These are phyloP conservation scores for Xanthoparmelia taractica DNA, from an alignment of 495 filamentous ascomycete genomes.

Conservation along the genomic window DNA sequence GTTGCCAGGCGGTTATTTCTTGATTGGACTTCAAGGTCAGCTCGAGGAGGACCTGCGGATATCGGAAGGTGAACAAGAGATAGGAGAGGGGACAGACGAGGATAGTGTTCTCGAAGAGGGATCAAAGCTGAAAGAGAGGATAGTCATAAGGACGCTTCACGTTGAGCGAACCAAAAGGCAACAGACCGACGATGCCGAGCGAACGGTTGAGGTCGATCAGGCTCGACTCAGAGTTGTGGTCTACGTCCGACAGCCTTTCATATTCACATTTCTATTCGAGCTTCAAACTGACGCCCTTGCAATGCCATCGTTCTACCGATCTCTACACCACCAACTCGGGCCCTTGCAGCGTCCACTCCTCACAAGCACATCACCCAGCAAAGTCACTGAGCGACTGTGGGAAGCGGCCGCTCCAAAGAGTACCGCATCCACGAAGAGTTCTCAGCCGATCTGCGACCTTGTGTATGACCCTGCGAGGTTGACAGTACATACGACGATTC, in stretches of 20 bases:
- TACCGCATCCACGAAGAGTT: slow-evolving; percentile 29
- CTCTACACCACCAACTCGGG: slow-evolving; percentile 71
- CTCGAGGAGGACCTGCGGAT: slow-evolving; percentile 38
- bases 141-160: slow-evolving; percentile 45
- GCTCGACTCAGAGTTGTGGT: slow-evolving; percentile 64
- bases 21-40: slow-evolving; percentile 63
- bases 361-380: slow-evolving; percentile 53
- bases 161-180: slow-evolving; percentile 30
- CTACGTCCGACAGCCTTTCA: slow-evolving; percentile 73
- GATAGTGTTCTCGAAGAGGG: slow-evolving; percentile 5
- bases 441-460: slow-evolving; percentile 66
- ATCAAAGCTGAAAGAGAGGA: slow-evolving; percentile 38
- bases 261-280: slow-evolving; percentile 84
- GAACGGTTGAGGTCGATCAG: slow-evolving; percentile 5
- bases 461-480: slow-evolving; percentile 73
- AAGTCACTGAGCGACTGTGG: slow-evolving; percentile 42
- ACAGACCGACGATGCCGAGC: neutral
- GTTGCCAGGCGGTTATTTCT: slow-evolving; percentile 47
- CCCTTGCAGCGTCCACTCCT: slow-evolving; percentile 68
- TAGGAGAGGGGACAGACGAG: slow-evolving; percentile 17
- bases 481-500: slow-evolving; percentile 75
- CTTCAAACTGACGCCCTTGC: slow-evolving; percentile 57
- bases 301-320: slow-evolving; percentile 64
- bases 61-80: slow-evolving; percentile 24
- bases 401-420: slow-evolving; percentile 27